A percentile compares a stretch with the other conserved stretches of the same genome.
These are phyloP conservation scores for Aspergillus sp. DNA, from an alignment of 2,329 filamentous ascomycete genomes.

Conservation along the genomic window DNA sequence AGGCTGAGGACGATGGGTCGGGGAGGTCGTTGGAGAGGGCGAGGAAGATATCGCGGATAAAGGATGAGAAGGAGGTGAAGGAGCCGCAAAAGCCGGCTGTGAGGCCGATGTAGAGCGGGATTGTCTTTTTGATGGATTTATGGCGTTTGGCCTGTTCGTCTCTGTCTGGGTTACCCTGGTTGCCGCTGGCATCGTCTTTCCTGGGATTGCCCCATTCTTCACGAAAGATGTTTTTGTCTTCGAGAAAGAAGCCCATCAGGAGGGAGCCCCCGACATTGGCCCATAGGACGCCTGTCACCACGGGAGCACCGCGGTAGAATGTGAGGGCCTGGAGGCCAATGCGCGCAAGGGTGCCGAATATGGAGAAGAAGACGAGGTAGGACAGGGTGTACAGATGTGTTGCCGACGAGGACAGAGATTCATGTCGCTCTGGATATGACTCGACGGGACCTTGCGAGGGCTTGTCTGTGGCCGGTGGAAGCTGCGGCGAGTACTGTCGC, in stretches of 20 bases:
- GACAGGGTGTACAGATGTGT: slow-evolving; percentile 71
- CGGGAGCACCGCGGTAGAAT: slow-evolving; percentile 72
- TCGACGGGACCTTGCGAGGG: slow-evolving; percentile 5
- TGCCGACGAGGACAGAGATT: slow-evolving; percentile 48
- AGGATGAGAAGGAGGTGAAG: slow-evolving; percentile 86
- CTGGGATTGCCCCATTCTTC: slow-evolving; percentile 57
- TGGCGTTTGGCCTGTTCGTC: slow-evolving; percentile 50
- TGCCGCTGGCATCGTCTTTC: background rate
- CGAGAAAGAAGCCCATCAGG: slow-evolving; percentile 79
- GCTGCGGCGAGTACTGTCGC: slow-evolving; percentile 38
- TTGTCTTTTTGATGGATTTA: slow-evolving; percentile 72
- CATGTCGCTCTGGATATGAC: slow-evolving; percentile 11
- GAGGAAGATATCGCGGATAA: slow-evolving; percentile 77
- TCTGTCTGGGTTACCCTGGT: slow-evolving; percentile 23
- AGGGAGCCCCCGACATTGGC: slow-evolving; percentile 81
- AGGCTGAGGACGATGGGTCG: slow-evolving; percentile 47
- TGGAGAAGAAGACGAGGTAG: slow-evolving; percentile 80
- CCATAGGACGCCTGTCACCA: slow-evolving; percentile 77
- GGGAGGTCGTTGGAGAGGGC: slow-evolving; percentile 73
- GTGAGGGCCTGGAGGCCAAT: slow-evolving; percentile 78
- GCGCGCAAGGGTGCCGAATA: slow-evolving; percentile 80
- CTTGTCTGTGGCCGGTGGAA: slow-evolving; percentile 32
- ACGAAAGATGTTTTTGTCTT: slow-evolving; percentile 74
- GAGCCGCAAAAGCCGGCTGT: slow-evolving; percentile 86
- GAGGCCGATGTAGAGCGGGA: slow-evolving; percentile 84